Evolutionary conservation across 2,329 filamentous ascomycete species (phyloP).

Genomic region (Dothistroma septosporum): DNA sequence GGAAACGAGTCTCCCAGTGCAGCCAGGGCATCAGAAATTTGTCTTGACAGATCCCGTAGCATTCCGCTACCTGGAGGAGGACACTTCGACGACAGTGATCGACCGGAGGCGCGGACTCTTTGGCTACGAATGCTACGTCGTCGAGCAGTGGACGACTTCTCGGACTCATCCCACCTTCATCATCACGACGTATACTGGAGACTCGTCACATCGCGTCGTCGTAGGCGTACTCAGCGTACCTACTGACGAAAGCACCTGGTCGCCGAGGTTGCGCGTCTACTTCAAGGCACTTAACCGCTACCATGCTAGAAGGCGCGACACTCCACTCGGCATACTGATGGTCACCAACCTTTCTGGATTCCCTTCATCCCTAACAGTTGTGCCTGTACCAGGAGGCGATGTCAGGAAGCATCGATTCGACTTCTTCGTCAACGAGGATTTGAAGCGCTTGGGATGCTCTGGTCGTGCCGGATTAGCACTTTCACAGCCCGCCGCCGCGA

Average conservation of each 20-base stretch:
- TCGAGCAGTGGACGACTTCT: constrained; percentile 97
- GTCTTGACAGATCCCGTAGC: constrained; percentile 65
- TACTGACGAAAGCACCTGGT: constrained; percentile 74
- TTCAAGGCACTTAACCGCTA: constrained; percentile 82
- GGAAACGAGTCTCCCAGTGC: constrained; percentile 5
- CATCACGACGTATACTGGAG: constrained; percentile 89
- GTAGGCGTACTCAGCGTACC: constrained; percentile 80
- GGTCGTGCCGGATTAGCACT: constrained; percentile 83
- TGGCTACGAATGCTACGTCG: constrained; percentile 89
- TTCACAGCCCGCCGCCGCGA: constrained; percentile 70
- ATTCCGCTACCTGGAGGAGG: constrained; percentile 78
- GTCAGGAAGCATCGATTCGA: constrained; percentile 71
- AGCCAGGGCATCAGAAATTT: constrained; percentile 51
- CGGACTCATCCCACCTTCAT: constrained; percentile 84
- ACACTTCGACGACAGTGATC: constrained; percentile 69
- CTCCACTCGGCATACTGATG: constrained; percentile 79
- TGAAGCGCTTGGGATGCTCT: constrained; percentile 89
- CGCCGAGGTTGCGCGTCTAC: constrained; percentile 71
- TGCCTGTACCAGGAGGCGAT: constrained; percentile 82
- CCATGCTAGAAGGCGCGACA: constrained; percentile 79
- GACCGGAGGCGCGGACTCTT: constrained; percentile 65
- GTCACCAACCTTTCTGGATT: constrained; percentile 91
- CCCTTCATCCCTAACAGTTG: constrained; percentile 87
- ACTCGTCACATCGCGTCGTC: constrained; percentile 70
- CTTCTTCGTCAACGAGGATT: constrained; percentile 90